Evolutionary conservation across 2,329 filamentous ascomycete species (phyloP).

Genomic region (Fusarium sp.): DNA sequence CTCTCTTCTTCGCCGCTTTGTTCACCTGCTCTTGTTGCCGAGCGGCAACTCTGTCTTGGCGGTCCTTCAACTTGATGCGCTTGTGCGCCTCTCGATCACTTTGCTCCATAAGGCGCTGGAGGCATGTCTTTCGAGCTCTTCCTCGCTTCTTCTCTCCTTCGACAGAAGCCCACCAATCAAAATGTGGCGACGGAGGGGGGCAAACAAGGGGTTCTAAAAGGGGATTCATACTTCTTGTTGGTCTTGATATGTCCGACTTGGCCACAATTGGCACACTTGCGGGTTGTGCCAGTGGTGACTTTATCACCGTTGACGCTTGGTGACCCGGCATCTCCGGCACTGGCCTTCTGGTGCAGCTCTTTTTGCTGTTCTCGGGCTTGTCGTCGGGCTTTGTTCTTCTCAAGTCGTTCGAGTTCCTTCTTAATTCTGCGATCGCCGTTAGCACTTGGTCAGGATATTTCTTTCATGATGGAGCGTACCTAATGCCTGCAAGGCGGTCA

Average conservation of each 20-base stretch:
- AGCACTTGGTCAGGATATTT: slow-evolving; percentile 9
- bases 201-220: slow-evolving; percentile 37
- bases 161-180: slow-evolving; percentile 54
- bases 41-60: slow-evolving; percentile 32
- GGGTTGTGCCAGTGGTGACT: slow-evolving; percentile 77
- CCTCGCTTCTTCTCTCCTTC: slow-evolving; percentile 30
- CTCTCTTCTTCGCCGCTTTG: slow-evolving; percentile 31
- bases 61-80: slow-evolving; percentile 26
- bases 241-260: slow-evolving; percentile 98
- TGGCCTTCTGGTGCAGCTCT: slow-evolving; percentile 68
- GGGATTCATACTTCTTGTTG: slow-evolving; percentile 88
- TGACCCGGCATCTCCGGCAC: slow-evolving; percentile 64
- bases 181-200: slow-evolving; percentile 49
- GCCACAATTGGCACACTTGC: slow-evolving; percentile 98
- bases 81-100: slow-evolving; percentile 41
- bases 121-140: slow-evolving; percentile 34
- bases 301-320: slow-evolving; percentile 66
- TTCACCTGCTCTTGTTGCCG: slow-evolving; percentile 21
- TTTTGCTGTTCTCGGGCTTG: slow-evolving; percentile 94
- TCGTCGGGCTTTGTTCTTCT: slow-evolving; percentile 92
- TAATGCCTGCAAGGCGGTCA: slow-evolving; percentile 64
- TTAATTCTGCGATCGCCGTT: slow-evolving; percentile 55
- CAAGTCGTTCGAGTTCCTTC: slow-evolving; percentile 83
- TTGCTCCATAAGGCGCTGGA: slow-evolving; percentile 43
- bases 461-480: slow-evolving; percentile 48